These are phyloP conservation scores for Trichoderma lentiforme DNA, from an alignment of 2,329 filamentous ascomycete genomes.

Conservation along the genomic window DNA sequence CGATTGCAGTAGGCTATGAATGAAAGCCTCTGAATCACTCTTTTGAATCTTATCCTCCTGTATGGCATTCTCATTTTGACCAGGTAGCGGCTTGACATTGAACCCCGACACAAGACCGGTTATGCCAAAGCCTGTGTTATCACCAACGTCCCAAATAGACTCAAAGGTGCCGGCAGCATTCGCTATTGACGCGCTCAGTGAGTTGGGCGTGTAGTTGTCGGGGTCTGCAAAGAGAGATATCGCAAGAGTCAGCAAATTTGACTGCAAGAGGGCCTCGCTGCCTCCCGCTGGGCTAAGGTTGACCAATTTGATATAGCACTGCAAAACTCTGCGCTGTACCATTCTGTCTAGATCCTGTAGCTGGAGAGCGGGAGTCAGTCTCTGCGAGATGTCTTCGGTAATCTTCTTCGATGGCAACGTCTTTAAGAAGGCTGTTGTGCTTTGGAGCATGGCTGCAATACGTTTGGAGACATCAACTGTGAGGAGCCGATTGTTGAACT, in stretches of 20 bases:
- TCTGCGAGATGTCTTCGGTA: slow-evolving; percentile 80
- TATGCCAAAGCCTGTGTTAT: slow-evolving; percentile 93
- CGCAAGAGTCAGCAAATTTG: slow-evolving; percentile 84
- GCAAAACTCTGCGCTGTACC: slow-evolving; percentile 87
- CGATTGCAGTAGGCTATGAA: slow-evolving; percentile 60
- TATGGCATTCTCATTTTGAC: slow-evolving; percentile 56
- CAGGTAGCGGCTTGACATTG: slow-evolving; percentile 65
- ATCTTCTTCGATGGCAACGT: slow-evolving; percentile 79
- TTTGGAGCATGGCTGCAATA: slow-evolving; percentile 91
- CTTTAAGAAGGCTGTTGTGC: slow-evolving; percentile 85
- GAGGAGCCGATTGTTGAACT: slow-evolving; percentile 87
- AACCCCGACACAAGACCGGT: slow-evolving; percentile 81
- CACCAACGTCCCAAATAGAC: slow-evolving; percentile 88
- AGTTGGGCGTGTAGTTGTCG: slow-evolving; percentile 79
- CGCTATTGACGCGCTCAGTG: slow-evolving; percentile 85
- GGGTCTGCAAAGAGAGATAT: slow-evolving; percentile 92
- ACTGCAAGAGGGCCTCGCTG: slow-evolving; percentile 82
- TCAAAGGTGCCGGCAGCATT: slow-evolving; percentile 88
- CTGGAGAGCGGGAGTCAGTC: slow-evolving; percentile 80
- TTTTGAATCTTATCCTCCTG: slow-evolving; percentile 46
- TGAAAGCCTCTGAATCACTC: slow-evolving; percentile 59
- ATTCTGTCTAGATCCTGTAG: slow-evolving; percentile 88
- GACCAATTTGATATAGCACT: slow-evolving; percentile 91
- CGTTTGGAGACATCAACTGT: slow-evolving; percentile 93
- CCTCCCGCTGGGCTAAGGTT: slow-evolving; percentile 82